Conservation (phyloP, 352 stramenopile species). For the Peronospora destructor region DNA sequence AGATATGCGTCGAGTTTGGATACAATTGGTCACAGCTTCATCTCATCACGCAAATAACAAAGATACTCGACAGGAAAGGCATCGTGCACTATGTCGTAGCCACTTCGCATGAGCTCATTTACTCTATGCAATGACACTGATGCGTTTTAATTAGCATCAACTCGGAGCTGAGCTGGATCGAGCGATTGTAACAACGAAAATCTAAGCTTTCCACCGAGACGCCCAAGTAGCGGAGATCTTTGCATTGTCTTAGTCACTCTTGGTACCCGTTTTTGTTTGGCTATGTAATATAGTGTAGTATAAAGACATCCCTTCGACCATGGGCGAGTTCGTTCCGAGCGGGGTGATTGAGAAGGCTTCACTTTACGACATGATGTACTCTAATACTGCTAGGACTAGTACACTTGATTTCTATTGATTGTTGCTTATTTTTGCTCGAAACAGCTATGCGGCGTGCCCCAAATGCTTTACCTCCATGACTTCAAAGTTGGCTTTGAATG, state of each 20-base stretch:
- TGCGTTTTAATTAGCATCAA: constrained; percentile 24
- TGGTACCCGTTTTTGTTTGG: constrained; percentile 7
- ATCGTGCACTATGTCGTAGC: constrained; percentile 44
- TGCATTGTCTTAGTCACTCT: not conserved
- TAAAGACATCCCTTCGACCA: not conserved
- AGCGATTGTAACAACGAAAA: constrained; percentile 14
- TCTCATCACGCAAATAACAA: constrained; percentile 44
- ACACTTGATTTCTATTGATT: not conserved
- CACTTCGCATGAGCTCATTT: constrained; percentile 33
- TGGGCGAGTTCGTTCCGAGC: constrained; percentile 35
- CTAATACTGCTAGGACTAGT: not conserved
- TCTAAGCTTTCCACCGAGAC: not conserved
- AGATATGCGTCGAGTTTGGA: constrained; percentile 72
- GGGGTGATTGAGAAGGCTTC: constrained; percentile 44
- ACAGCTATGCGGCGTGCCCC: constrained; percentile 46
- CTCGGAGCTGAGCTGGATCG: constrained; percentile 3
- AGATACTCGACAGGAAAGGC: constrained; percentile 48
- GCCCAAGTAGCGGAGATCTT: constrained; percentile 1
- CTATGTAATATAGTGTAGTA: constrained; percentile 13
- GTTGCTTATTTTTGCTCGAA: not conserved
- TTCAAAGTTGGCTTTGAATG: constrained; percentile 11
- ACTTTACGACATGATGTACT: constrained; percentile 51
- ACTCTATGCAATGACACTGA: constrained; percentile 27
- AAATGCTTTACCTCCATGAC: constrained; percentile 41
- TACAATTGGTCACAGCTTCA: constrained; percentile 57